phyloP scores from a whole-genome alignment of 352 stramenopile species.

The Pythium dissimile region DNA sequence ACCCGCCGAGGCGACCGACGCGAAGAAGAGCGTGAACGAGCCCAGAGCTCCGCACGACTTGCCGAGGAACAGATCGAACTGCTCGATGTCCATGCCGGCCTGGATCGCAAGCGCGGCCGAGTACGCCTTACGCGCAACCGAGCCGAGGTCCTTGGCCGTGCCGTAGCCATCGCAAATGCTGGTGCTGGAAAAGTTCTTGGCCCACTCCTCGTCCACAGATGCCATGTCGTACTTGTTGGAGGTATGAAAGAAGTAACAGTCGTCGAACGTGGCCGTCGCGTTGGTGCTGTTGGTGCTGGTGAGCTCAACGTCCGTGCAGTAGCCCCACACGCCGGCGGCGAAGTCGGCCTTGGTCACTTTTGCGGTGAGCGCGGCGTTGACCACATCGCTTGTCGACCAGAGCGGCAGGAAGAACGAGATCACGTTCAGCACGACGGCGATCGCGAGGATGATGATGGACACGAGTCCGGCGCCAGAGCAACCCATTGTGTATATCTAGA shows the following conservation, averaged over 20 bases:
- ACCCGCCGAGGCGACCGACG: conserved; percentile 32
- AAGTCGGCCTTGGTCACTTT: conserved; percentile 45
- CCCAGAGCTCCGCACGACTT: conserved; percentile 53
- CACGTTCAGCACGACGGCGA: conserved; percentile 51
- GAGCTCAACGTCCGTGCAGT: conserved; percentile 58
- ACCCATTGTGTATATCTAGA: conserved; percentile 28
- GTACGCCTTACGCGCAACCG: conserved; percentile 30
- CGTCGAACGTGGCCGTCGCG: conserved; percentile 40
- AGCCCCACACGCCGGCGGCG: conserved; percentile 57
- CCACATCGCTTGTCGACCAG: conserved; percentile 56
- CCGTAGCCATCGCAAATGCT: conserved; percentile 62
- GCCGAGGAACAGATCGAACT: conserved; percentile 61
- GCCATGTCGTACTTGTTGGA: conserved; percentile 47
- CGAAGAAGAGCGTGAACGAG: conserved; percentile 41
- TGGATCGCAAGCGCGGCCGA: conserved; percentile 29
- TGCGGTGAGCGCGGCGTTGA: conserved; percentile 33
- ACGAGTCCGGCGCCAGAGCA: conserved; percentile 51
- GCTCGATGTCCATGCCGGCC: conserved; percentile 40
- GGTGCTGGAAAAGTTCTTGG: conserved; percentile 46
- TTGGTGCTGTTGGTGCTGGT: conserved; percentile 14
- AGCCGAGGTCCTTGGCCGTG: conserved; percentile 24
- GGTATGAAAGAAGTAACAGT: conserved; percentile 75
- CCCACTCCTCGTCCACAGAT: conserved; percentile 27
- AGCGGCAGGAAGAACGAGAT: conserved; percentile 61
- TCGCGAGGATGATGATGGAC: conserved; percentile 55